phyloP scores from a whole-genome alignment of 2,329 filamentous ascomycete species.

The Clarireedia hainanense region DNA sequence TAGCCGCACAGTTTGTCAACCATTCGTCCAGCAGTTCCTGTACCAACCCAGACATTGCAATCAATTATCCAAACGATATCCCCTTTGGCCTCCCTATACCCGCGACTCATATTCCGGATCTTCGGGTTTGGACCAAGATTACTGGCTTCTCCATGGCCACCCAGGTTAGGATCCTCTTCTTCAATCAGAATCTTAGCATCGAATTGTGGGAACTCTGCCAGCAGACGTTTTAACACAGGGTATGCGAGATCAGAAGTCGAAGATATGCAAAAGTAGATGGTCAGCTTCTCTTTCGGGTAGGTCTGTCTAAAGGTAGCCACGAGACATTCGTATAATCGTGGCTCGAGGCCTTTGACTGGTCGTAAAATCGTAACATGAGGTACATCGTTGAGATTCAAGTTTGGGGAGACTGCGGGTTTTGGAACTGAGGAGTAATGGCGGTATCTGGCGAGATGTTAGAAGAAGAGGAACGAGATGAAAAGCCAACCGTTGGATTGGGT shows the following conservation, averaged over 20 bases:
- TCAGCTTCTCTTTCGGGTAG: conserved; percentile 70
- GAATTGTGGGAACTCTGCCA: conserved; percentile 63
- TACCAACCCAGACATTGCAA: conserved; percentile 90
- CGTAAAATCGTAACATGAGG: conserved; percentile 87
- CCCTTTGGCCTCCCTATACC: conserved; percentile 79
- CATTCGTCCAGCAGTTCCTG: conserved; percentile 75
- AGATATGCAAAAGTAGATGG: conserved; percentile 75
- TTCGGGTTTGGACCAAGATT: conserved; percentile 94
- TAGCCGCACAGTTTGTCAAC: conserved; percentile 78
- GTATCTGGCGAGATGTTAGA: conserved; percentile 34
- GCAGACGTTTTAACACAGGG: conserved; percentile 60
- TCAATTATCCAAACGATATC: conserved; percentile 93
- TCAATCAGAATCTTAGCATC: conserved; percentile 73
- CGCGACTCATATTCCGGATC: conserved; percentile 90
- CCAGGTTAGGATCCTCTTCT: conserved; percentile 67
- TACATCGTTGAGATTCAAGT: conserved; percentile 44
- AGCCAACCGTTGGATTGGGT: background rate
- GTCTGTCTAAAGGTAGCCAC: conserved; percentile 75
- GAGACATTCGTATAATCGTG: conserved; percentile 85
- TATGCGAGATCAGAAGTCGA: conserved; percentile 69
- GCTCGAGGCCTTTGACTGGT: conserved; percentile 87
- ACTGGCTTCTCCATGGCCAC: conserved; percentile 42
- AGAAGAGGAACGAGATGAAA: background rate
- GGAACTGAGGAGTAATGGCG: conserved; percentile 44
- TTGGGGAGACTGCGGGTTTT: conserved; percentile 42